Evolutionary conservation across 2,329 filamentous ascomycete species (phyloP).

Genomic region (Alternaria conjuncta): DNA sequence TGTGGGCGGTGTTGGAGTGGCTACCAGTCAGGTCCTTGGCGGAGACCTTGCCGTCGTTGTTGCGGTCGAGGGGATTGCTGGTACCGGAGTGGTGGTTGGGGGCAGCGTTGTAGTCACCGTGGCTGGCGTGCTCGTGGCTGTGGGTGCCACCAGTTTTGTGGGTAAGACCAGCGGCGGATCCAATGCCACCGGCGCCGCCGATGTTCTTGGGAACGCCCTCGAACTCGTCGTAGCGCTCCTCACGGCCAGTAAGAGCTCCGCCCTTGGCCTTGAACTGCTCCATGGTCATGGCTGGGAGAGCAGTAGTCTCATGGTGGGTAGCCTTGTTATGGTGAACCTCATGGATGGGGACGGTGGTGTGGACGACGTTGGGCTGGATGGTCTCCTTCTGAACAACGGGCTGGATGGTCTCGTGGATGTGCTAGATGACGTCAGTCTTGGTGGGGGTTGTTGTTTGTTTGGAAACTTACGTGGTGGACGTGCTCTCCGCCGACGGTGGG

Average conservation of each 20-base stretch:
- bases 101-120: constrained; percentile 24
- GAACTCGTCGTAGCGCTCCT: constrained; percentile 65
- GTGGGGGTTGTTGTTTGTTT: not conserved
- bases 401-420: constrained; percentile 72
- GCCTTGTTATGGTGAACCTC: constrained; percentile 73
- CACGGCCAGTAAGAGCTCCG: constrained; percentile 60
- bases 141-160: constrained; percentile 23
- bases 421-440: constrained; percentile 35
- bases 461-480: constrained; percentile 59
- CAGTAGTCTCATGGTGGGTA: constrained; percentile 69
- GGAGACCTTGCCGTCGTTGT: constrained; percentile 6
- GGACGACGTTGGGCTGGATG: constrained; percentile 70
- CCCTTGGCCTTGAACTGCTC: constrained; percentile 67
- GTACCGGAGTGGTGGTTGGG: constrained; percentile 10
- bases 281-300: constrained; percentile 69
- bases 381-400: constrained; percentile 74
- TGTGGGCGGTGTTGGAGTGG: constrained; percentile 1
- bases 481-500: constrained; percentile 66
- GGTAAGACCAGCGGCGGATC: constrained; percentile 19
- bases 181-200: constrained; percentile 36
- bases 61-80: constrained; percentile 13
- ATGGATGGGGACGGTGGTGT: constrained; percentile 75
- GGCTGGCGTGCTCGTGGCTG: constrained; percentile 16
- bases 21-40: constrained; percentile 10
- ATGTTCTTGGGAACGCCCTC: constrained; percentile 66